Percentiles rank a stretch among this genome's conserved stretches.
These are phyloP conservation scores for Leccinum pellstonianum DNA, from an alignment of 768 basidiomycete species.

Conservation along the genomic window DNA sequence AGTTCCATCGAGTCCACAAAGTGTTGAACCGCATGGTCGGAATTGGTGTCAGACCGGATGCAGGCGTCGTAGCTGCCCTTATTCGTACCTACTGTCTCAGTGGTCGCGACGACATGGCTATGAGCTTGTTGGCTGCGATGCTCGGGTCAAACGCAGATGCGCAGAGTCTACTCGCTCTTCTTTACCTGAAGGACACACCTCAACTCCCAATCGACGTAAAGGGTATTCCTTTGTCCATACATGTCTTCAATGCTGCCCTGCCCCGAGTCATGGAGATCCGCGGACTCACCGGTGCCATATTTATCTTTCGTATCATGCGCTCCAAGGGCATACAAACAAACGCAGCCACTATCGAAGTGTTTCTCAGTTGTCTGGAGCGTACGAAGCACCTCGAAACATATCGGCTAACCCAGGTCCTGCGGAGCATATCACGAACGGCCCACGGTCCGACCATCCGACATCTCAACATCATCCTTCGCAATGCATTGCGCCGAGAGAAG, in stretches of 20 bases:
- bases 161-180: constrained; percentile 17
- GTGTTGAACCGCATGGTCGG: constrained; percentile 49
- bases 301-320: constrained; percentile 57
- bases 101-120: constrained; percentile 48
- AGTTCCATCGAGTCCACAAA: constrained; percentile 45
- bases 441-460: constrained; percentile 54
- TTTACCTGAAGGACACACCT: constrained; percentile 19
- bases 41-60: constrained; percentile 44
- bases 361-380: constrained; percentile 52
- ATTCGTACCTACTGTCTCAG: constrained; percentile 53
- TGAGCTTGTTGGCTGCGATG: constrained; percentile 49
- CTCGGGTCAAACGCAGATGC: constrained; percentile 36
- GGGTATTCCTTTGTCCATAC: constrained; percentile 36
- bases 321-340: constrained; percentile 50
- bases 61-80: constrained; percentile 50
- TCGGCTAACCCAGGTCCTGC: constrained; percentile 48
- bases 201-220: constrained; percentile 29
- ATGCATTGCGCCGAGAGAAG: constrained; percentile 54
- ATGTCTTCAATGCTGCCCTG: constrained; percentile 64
- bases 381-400: constrained; percentile 43
- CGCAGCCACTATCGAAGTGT: constrained; percentile 50
- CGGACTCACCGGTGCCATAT: constrained; percentile 48
- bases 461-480: constrained; percentile 53
- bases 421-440: constrained; percentile 40
- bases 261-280: constrained; percentile 45